A percentile compares a stretch with the other conserved stretches of the same genome.
These are phyloP conservation scores for Pistacia integerrima DNA, from an alignment of 345 rosid species.

Conservation along the genomic window DNA sequence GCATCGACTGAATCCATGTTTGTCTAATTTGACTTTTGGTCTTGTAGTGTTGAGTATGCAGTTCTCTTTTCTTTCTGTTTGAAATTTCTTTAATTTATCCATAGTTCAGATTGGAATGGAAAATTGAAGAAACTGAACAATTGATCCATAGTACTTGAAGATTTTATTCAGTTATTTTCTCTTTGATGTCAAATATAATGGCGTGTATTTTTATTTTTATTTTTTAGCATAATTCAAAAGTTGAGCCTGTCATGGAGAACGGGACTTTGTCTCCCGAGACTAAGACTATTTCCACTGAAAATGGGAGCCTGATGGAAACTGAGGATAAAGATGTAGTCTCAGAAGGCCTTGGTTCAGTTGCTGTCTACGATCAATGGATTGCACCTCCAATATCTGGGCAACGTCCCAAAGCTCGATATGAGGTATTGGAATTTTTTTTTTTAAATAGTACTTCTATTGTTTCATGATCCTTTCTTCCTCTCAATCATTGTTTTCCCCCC, in stretches of 20 bases:
- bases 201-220: conserved; percentile 17
- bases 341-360: conserved; percentile 74
- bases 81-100: neutral
- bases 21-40: neutral
- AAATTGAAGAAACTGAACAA: conserved; percentile 1
- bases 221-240: conserved; percentile 58
- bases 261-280: conserved; percentile 63
- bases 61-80: neutral
- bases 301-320: conserved; percentile 61
- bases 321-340: conserved; percentile 95
- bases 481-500: conserved; percentile 16
- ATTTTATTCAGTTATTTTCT: neutral
- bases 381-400: conserved; percentile 78
- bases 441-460: conserved; percentile 17
- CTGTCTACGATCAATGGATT: conserved; percentile 91
- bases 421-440: conserved; percentile 51
- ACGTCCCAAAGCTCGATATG: conserved; percentile 89
- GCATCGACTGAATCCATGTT: neutral
- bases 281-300: conserved; percentile 69
- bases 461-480: conserved; percentile 15
- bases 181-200: neutral
- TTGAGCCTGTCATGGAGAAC: conserved; percentile 58
- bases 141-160: conserved; percentile 2
- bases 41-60: neutral
- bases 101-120: neutral